Evolutionary conservation across 1,284 basidiomycete genomes (phyloP).

Genomic region (Amylostereum areolatum): DNA sequence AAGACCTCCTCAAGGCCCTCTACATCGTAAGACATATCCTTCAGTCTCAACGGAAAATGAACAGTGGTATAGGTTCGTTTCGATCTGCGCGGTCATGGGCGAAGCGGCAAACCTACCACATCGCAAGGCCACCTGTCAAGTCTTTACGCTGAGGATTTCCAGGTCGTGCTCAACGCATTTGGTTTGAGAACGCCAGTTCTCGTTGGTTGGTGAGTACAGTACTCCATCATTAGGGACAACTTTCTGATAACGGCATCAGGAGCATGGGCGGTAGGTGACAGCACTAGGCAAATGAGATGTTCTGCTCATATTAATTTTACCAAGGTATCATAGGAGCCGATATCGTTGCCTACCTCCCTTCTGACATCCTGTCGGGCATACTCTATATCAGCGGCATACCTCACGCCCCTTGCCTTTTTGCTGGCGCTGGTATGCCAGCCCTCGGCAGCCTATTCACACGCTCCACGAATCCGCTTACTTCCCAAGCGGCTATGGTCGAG

Average conservation of each 20-base stretch:
- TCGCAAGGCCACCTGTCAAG: conserved; percentile 12
- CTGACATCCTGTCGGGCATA: conserved; percentile 3
- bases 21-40: conserved; percentile 1
- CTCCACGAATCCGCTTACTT: neutral
- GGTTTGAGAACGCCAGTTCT: conserved; percentile 11
- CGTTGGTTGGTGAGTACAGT: conserved; percentile 11
- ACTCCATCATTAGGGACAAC: neutral
- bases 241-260: neutral
- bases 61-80: conserved; percentile 16
- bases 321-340: conserved; percentile 6
- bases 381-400: conserved; percentile 1
- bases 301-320: neutral
- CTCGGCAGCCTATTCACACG: neutral
- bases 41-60: too few relatives aligned
- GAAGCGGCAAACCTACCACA: conserved; percentile 12
- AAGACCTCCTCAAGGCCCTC: neutral
- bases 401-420: neutral
- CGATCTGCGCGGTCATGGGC: conserved; percentile 18
- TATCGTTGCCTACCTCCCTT: conserved; percentile 1
- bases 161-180: conserved; percentile 12
- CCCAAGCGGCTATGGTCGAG: neutral
- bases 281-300: neutral
- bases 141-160: conserved; percentile 15
- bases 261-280: conserved; percentile 1
- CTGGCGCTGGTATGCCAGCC: neutral